phyloP scores from a whole-genome alignment of 768 basidiomycete species.

The Mrakia blollopis region DNA sequence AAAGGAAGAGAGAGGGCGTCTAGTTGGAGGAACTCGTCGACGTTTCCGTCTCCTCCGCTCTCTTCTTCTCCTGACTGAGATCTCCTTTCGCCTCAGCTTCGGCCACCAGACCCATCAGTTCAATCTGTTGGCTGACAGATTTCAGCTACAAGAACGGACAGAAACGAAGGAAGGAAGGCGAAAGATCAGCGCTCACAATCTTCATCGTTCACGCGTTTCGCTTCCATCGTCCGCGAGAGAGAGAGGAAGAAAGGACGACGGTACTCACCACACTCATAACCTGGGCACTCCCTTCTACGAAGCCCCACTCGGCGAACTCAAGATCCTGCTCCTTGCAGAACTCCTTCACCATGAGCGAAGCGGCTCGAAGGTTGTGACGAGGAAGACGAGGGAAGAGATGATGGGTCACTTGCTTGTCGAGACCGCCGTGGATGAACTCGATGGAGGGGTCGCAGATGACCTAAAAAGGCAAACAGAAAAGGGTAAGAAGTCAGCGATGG shows the following conservation, averaged over 20 bases:
- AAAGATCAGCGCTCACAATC: slow-evolving; percentile 67
- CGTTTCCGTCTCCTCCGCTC: too few relatives aligned
- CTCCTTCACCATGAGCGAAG: slow-evolving; percentile 76
- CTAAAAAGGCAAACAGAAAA: not conserved
- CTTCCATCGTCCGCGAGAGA: not conserved
- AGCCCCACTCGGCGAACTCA: slow-evolving; percentile 86
- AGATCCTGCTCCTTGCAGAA: slow-evolving; percentile 72
- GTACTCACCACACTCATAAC: slow-evolving; percentile 60
- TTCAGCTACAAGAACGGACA: slow-evolving; percentile 47
- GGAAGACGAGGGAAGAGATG: slow-evolving; percentile 95
- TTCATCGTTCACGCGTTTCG: slow-evolving; percentile 55
- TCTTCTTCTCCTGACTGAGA: slow-evolving; percentile 23
- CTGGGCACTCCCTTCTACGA: slow-evolving; percentile 74
- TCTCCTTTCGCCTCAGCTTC: slow-evolving; percentile 55
- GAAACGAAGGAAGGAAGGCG: not conserved
- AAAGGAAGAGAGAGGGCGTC: too few relatives aligned
- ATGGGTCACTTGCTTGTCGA: slow-evolving; percentile 95
- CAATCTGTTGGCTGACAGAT: slow-evolving; percentile 81
- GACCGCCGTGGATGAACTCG: slow-evolving; percentile 90
- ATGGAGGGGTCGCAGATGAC: slow-evolving; percentile 74
- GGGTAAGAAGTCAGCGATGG: not conserved
- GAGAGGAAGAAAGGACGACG: not conserved
- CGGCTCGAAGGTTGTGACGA: slow-evolving; percentile 80
- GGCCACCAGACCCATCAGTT: slow-evolving; percentile 75
- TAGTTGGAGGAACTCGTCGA: too few relatives aligned